A percentile compares a stretch with the other conserved stretches of the same genome.
Conservation (phyloP, 2,329 filamentous ascomycete species). For the Teratosphaeria destructans region DNA sequence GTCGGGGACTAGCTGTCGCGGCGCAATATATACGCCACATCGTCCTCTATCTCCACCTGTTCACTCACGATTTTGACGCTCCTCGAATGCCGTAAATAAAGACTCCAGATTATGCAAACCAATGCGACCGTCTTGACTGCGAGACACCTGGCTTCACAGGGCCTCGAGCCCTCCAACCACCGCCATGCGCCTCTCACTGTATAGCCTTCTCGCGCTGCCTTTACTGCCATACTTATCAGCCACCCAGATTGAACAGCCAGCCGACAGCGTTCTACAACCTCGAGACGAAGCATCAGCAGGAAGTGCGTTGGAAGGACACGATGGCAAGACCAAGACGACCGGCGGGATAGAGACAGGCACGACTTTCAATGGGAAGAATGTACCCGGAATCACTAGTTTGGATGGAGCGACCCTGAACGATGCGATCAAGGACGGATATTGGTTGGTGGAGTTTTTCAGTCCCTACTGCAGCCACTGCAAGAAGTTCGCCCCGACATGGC, state of each 20-base stretch:
- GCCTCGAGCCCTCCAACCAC: constrained; percentile 1
- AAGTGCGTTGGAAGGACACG: constrained; percentile 18
- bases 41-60: too few species aligned
- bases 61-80: background rate
- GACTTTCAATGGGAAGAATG: constrained; percentile 55
- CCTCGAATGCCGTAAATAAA: background rate
- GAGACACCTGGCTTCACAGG: background rate
- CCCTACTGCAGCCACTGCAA: constrained; percentile 59
- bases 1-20: too few species aligned
- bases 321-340: constrained; percentile 28
- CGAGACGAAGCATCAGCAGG: constrained; percentile 7
- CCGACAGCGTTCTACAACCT: constrained; percentile 3
- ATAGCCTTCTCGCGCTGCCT: background rate
- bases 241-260: constrained; percentile 5
- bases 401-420: constrained; percentile 48
- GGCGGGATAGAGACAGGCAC: constrained; percentile 30
- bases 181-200: background rate
- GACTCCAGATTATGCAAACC: background rate
- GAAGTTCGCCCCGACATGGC: constrained; percentile 70
- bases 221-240: constrained; percentile 7
- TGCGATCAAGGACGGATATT: constrained; percentile 55
- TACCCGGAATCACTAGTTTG: constrained; percentile 55
- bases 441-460: constrained; percentile 47
- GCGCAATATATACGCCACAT: too few species aligned
- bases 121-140: background rate